Evolutionary conservation across 2,329 filamentous ascomycete genomes (phyloP).

Genomic region (Paraphaeosphaeria sporulosa): DNA sequence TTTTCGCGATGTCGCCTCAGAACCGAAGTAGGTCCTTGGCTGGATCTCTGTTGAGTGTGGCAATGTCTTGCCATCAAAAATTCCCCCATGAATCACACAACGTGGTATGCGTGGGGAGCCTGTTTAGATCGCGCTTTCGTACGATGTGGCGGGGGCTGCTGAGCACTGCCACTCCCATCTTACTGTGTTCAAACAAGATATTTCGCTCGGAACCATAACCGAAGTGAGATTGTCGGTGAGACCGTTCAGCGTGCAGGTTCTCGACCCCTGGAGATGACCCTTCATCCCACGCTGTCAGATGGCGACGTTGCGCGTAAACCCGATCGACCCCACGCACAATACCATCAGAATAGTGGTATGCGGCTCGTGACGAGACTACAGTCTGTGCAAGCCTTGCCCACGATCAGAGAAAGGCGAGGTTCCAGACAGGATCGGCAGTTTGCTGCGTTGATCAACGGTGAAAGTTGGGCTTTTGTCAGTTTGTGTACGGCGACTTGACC

Average conservation of each 20-base stretch:
- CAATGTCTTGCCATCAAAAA: not conserved
- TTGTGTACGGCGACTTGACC: not conserved
- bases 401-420: not conserved
- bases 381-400: not conserved
- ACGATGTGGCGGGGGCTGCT: not conserved
- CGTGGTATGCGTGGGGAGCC: not conserved
- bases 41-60: not conserved
- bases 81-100: not conserved
- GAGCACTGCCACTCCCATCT: not conserved
- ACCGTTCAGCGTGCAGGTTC: not conserved
- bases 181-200: not conserved
- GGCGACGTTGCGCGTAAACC: slow-evolving; percentile 5
- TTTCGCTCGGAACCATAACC: not conserved
- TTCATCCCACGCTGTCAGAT: slow-evolving; percentile 10
- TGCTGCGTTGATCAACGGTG: slow-evolving; percentile 1
- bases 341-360: not conserved
- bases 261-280: not conserved
- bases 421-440: slow-evolving; percentile 15
- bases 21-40: not conserved
- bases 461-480: slow-evolving; percentile 5
- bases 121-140: not conserved
- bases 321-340: slow-evolving; percentile 3
- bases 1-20: not conserved
- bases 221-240: not conserved
- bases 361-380: slow-evolving; percentile 7